Evolutionary conservation across 768 basidiomycete genomes (phyloP).

Genomic region (Wakefieldia striispora): DNA sequence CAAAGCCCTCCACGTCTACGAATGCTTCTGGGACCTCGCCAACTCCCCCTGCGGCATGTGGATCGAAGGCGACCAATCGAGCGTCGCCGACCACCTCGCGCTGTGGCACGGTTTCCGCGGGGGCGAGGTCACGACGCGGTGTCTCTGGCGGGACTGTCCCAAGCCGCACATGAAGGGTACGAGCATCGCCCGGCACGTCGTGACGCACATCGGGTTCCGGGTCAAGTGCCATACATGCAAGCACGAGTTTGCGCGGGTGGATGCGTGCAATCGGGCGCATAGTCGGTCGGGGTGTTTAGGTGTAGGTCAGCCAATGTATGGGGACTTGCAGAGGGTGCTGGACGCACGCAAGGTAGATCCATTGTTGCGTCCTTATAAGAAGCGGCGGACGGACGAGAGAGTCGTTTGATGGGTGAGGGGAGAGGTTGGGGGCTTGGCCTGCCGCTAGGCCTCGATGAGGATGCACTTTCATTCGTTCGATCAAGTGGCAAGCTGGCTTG

Average conservation of each 20-base stretch:
- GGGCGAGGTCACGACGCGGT: slow-evolving; percentile 30
- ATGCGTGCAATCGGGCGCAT: slow-evolving; percentile 34
- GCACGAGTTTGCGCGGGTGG: slow-evolving; percentile 33
- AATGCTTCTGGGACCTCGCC: slow-evolving; percentile 28
- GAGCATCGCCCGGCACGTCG: slow-evolving; percentile 32
- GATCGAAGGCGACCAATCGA: slow-evolving; percentile 34
- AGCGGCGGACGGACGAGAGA: slow-evolving; percentile 29
- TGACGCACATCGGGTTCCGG: slow-evolving; percentile 31
- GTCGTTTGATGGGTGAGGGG: no score
- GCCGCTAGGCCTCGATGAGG: no score
- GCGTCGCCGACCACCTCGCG: slow-evolving; percentile 32
- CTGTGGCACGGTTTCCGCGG: slow-evolving; percentile 31
- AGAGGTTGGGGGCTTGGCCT: no score
- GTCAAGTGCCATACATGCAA: slow-evolving; percentile 30
- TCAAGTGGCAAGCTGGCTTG: background rate
- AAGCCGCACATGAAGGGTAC: slow-evolving; percentile 31
- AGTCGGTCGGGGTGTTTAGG: slow-evolving; percentile 30
- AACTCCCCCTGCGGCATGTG: slow-evolving; percentile 32
- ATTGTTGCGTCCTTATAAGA: slow-evolving; percentile 24
- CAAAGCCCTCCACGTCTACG: slow-evolving; percentile 28
- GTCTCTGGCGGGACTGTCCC: slow-evolving; percentile 31
- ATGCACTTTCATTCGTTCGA: background rate
- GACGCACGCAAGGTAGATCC: slow-evolving; percentile 28
- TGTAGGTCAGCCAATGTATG: slow-evolving; percentile 32
- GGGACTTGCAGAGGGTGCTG: slow-evolving; percentile 25